Evolutionary conservation across 2,329 filamentous ascomycete species (phyloP), one percentile per base, ranked within the genome.

Genomic region (Harringtonia aguacate): DNA sequence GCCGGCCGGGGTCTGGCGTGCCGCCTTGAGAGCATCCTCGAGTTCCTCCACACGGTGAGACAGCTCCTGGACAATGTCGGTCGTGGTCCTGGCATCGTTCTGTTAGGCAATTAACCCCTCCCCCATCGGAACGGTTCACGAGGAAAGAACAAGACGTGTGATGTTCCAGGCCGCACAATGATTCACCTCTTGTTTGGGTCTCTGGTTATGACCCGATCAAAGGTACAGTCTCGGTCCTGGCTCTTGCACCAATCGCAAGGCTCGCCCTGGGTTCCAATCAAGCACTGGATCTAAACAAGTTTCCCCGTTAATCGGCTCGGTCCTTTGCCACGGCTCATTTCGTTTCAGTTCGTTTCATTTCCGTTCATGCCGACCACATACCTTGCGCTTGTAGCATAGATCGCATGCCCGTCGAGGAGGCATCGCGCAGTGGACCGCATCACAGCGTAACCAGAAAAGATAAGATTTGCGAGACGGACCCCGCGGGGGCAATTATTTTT

Each of bases 181-280:
- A 13, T 36, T 37, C 36, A 37, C 36, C 36, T 37, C 20, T 37
- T 37, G 36, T 37, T 37, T 18, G 36, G 36, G 7, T 27, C 36
- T 27, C 24, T 37, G 7, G 36, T 15, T 8, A 37, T 27, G 20
- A 37, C 36, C n/a, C 36, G 5, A 20, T 37, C 20, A 37, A 37
- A 37, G 36, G 36, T 37, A 17, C 36, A 37, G 10, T 37, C 36
- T 17, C 20, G 36, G 4, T 27, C 36, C 36, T 37, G 36, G 22
- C 36, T 37, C 36, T 37, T 24, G 36, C 36, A 37, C 36, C 36
- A 37, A 27, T 37, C 36, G 36, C 36, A 37, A 27, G 36, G 36
- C 22, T 37, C 36, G 20, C 36, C 36, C 22, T 14, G 36, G 4
- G 36, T 37, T 37, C 4, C 9, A 37, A 37, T 37, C 36, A 37